Percentiles rank a stretch among this genome's conserved stretches.
Conservation (phyloP, 1,139 yeast species). For the Hansenula anomala region DNA sequence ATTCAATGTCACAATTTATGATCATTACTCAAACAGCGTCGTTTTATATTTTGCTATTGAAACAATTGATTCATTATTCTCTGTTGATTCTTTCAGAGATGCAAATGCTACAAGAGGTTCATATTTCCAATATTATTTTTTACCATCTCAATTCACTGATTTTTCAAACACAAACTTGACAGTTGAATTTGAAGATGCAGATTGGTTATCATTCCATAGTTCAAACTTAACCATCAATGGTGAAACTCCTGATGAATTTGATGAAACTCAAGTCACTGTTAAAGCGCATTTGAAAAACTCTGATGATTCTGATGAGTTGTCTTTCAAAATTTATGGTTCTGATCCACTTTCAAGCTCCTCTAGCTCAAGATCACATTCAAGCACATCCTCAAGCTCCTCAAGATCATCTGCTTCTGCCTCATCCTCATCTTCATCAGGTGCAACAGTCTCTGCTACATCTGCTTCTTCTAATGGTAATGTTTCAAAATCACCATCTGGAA, state of each 20-base stretch:
- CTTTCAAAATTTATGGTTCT: constrained; percentile 56
- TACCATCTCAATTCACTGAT: constrained; percentile 52
- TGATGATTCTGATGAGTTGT: constrained; percentile 36
- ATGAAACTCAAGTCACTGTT: constrained; percentile 43
- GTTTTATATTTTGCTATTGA: constrained; percentile 48
- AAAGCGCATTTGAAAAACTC: constrained; percentile 37
- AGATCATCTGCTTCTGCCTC: too few relatives aligned
- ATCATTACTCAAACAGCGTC: constrained; percentile 61
- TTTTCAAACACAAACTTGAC: constrained; percentile 44
- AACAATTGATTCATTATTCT: constrained; percentile 39
- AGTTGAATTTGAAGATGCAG: constrained; percentile 37
- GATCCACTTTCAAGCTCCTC: constrained; percentile 26
- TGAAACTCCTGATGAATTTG: constrained; percentile 55
- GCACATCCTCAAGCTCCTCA: not conserved
- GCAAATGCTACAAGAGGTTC: constrained; percentile 64
- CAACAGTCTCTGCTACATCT: constrained; percentile 20
- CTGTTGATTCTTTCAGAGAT: constrained; percentile 44
- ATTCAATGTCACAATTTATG: constrained; percentile 56
- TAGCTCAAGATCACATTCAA: constrained; percentile 16
- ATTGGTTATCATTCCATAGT: constrained; percentile 63
- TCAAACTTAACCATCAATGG: constrained; percentile 69
- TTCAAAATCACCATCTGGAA: constrained; percentile 19
- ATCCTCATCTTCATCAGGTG: constrained; percentile 20
- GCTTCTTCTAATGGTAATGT: constrained; percentile 17
- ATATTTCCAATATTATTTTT: constrained; percentile 50